Conservation (phyloP, 2,329 filamentous ascomycete genomes). For the Fonsecaea pugnacius region DNA sequence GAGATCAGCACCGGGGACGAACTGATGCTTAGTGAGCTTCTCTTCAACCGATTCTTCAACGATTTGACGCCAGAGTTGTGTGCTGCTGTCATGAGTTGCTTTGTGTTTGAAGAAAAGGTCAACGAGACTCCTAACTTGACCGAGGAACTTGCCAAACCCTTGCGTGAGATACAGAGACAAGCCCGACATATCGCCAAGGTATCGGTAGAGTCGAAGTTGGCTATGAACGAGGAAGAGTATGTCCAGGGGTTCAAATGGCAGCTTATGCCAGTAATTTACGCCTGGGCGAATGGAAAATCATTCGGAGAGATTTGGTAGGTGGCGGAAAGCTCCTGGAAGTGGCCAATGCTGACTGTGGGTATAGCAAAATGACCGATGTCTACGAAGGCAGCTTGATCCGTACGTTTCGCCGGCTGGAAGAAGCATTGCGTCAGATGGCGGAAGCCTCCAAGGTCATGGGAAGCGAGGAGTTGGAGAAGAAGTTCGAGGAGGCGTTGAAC, state of each 20-base stretch:
- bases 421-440: constrained; percentile 90
- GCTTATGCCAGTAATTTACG: constrained; percentile 93
- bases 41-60: constrained; percentile 99
- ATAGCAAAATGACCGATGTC: constrained; percentile 96
- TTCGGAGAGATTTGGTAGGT: constrained; percentile 95
- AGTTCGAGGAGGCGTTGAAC: constrained; percentile 35
- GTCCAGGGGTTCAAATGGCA: constrained; percentile 87
- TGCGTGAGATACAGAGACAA: constrained; percentile 82
- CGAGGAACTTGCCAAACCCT: constrained; percentile 85
- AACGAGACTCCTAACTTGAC: constrained; percentile 72
- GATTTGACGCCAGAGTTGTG: constrained; percentile 86
- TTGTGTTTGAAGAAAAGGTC: constrained; percentile 97
- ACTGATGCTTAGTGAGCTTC: constrained; percentile 84
- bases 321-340: neutral
- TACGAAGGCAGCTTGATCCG: constrained; percentile 97
- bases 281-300: constrained; percentile 86
- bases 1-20: constrained; percentile 98
- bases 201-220: constrained; percentile 89
- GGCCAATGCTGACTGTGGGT: constrained; percentile 28
- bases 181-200: constrained; percentile 90
- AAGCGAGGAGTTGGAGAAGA: constrained; percentile 78
- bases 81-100: constrained; percentile 84
- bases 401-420: constrained; percentile 91
- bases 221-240: constrained; percentile 95
- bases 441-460: constrained; percentile 98